These are phyloP conservation scores for Blumeria hordei DNA, from an alignment of 2,329 filamentous ascomycete species.

Conservation along the genomic window DNA sequence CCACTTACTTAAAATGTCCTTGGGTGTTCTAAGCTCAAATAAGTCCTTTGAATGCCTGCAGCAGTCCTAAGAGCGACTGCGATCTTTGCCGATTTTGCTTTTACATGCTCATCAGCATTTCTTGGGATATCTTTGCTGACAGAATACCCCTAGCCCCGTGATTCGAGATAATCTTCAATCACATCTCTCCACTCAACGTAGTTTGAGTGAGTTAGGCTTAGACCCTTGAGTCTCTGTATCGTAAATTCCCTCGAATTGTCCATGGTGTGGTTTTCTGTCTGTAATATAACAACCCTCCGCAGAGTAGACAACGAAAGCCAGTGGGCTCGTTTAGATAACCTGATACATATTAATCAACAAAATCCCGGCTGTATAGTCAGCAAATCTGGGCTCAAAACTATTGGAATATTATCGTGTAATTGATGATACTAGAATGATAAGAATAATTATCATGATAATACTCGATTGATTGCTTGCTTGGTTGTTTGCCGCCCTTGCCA, in stretches of 20 bases:
- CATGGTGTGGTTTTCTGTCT: not conserved
- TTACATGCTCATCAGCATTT: not conserved
- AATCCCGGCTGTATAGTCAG: not conserved
- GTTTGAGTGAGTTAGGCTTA: not conserved
- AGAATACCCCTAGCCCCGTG: not conserved
- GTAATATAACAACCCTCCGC: not conserved
- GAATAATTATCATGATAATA: too few species aligned
- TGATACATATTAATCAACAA: not conserved
- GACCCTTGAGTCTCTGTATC: not conserved
- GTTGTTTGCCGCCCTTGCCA: too few species aligned
- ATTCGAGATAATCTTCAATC: not conserved
- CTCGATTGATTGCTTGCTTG: too few species aligned
- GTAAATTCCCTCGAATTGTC: not conserved
- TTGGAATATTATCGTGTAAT: not conserved
- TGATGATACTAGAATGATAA: too few species aligned
- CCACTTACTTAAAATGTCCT: not conserved
- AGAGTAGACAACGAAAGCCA: not conserved
- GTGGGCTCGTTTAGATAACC: not conserved
- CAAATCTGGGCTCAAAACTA: not conserved
- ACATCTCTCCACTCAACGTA: slow-evolving; percentile 1
- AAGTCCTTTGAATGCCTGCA: not conserved
- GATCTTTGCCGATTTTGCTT: not conserved
- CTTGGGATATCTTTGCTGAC: not conserved
- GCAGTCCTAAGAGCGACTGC: not conserved
- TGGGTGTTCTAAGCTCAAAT: not conserved